Evolutionary conservation across 768 basidiomycete species (phyloP), one percentile per base, ranked within the genome.

Genomic region (Sarcodon aspratus): DNA sequence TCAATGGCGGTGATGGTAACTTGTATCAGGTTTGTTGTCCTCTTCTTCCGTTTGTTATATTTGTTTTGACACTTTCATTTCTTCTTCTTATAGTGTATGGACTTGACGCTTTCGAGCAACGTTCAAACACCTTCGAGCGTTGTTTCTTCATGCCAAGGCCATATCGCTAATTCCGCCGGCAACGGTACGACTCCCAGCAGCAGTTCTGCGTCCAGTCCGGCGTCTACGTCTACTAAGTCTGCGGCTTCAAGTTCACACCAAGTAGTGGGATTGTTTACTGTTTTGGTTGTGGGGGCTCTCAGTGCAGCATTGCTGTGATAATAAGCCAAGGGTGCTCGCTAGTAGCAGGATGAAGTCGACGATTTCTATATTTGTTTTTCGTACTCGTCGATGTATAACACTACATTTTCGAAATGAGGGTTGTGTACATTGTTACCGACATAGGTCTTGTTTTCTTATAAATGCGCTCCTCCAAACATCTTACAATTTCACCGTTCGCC

Each of bases 1-100:
- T 65, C 59, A 64, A 78, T 54, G 85, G 85, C 36, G 86, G 85
- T 34, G 88, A 92, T 58, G 80, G 79, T 17, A 44, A 59, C 31
- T 71, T 93, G 7, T 89, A 72, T 65, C 85, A 90, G 71, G 85
- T 76, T 57, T 38, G 64, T 58, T 13, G 27, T 44, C 3, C 33
- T 11, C 13, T 53, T 35, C 6, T 18, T 31, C 31, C 47, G 36
- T 12, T 3, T 13, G 10, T 33, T 13, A 9, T 33, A 12, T 33
- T 35, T 9, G 13, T 9, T 51, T 45, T 13, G 37, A 38, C 18
- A 2, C 37, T 17, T 34, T 34, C 31, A 45, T 18, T 13, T 35
- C 15, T 27, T 32, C 13, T 27, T 38, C 10, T 4, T 47, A 9
- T 57, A 91, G 84, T 93, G 89, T 59, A 74, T 90, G 35, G 91